phyloP scores from a whole-genome alignment of 2,329 filamentous ascomycete species.

The Cladobotryum mycophilum region DNA sequence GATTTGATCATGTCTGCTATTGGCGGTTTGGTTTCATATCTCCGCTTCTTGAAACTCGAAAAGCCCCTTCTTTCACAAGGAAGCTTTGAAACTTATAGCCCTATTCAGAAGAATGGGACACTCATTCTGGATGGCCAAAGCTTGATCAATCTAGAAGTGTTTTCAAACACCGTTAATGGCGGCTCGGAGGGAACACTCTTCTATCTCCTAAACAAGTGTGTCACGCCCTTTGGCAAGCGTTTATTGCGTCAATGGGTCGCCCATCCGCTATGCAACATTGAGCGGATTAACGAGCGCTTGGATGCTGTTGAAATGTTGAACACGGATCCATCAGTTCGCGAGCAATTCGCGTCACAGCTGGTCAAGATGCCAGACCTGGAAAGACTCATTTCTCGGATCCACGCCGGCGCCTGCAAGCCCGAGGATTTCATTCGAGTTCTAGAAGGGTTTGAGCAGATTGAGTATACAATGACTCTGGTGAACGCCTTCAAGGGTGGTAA shows the following conservation, averaged over 20 bases:
- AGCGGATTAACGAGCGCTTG: conserved; percentile 84
- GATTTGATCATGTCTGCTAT: conserved; percentile 85
- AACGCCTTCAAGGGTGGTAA: conserved; percentile 67
- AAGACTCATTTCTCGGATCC: conserved; percentile 86
- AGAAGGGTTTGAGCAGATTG: conserved; percentile 96
- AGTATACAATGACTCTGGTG: conserved; percentile 83
- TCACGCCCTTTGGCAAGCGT: conserved; percentile 94
- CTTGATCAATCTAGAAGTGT: conserved; percentile 95
- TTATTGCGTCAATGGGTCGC: conserved; percentile 97
- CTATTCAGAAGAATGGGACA: conserved; percentile 84
- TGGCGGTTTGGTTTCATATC: conserved; percentile 81
- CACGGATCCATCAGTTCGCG: conserved; percentile 69
- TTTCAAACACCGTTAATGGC: conserved; percentile 87
- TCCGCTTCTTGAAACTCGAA: conserved; percentile 82
- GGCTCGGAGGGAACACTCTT: conserved; percentile 83
- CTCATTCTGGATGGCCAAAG: conserved; percentile 93
- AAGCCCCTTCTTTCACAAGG: conserved; percentile 78
- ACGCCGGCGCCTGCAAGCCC: conserved; percentile 82
- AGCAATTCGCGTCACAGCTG: conserved; percentile 82
- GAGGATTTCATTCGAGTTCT: conserved; percentile 91
- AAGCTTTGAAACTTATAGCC: conserved; percentile 87
- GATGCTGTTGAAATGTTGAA: conserved; percentile 94
- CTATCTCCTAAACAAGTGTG: conserved; percentile 82
- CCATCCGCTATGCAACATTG: conserved; percentile 81
- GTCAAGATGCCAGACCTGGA: conserved; percentile 92